Conservation (phyloP, 305 asterid genomes). For the Fraxinus nigra region DNA sequence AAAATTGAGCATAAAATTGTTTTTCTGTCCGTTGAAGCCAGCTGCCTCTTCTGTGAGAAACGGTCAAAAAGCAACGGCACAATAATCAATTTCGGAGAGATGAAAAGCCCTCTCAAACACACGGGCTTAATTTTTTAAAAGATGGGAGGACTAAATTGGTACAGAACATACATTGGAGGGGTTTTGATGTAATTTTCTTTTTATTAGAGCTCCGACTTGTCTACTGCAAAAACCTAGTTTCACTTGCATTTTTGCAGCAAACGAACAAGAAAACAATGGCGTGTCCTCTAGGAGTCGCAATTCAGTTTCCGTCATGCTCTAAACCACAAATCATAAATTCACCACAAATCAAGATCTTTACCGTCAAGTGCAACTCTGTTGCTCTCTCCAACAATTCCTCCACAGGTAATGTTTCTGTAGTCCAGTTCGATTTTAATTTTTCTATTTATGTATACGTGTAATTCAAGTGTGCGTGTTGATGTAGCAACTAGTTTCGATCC, state of each 20-base stretch:
- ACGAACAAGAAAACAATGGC: constrained; percentile 28
- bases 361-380: constrained; percentile 53
- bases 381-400: constrained; percentile 34
- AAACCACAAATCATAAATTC: constrained; percentile 18
- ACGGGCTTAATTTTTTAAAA: too few relatives aligned
- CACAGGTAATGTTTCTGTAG: constrained; percentile 25
- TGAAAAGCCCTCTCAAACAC: too few relatives aligned
- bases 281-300: constrained; percentile 30
- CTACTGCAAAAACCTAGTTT: not conserved
- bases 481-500: not conserved
- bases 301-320: constrained; percentile 26
- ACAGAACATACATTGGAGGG: not conserved
- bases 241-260: not conserved
- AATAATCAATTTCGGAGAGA: too few relatives aligned
- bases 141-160: not conserved
- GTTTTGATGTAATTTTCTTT: not conserved
- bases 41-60: too few relatives aligned
- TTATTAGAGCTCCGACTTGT: not conserved
- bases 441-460: not conserved
- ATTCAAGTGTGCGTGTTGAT: not conserved
- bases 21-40: too few relatives aligned
- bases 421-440: not conserved
- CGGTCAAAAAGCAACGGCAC: too few relatives aligned
- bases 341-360: constrained; percentile 29
- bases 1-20: too few relatives aligned